These are phyloP conservation scores for Eucalyptus polybractea DNA, from an alignment of 345 rosid genomes.

Conservation along the genomic window DNA sequence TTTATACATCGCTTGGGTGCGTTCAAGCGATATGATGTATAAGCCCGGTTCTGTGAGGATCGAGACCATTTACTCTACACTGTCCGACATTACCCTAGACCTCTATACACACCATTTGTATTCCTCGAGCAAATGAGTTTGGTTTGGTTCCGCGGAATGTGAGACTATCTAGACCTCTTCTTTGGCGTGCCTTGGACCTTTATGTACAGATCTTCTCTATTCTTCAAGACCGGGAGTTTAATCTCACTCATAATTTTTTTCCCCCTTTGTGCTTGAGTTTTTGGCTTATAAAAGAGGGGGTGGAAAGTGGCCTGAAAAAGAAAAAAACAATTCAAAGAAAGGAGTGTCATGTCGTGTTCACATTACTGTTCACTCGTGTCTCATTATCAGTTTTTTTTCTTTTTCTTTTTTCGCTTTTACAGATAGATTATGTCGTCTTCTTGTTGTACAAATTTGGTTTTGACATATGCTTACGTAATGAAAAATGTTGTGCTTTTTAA, in stretches of 20 bases:
- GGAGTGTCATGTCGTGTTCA: neutral
- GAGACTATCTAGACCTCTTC: neutral
- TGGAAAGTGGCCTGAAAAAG: neutral
- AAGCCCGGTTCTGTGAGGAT: rapidly evolving
- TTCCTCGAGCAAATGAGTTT: neutral
- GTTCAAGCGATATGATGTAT: rapidly evolving
- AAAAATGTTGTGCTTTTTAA: neutral
- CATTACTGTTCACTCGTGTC: neutral
- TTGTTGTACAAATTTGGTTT: neutral
- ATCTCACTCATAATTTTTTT: neutral
- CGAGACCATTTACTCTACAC: rapidly evolving
- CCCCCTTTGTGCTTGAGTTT: neutral
- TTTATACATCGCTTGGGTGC: neutral
- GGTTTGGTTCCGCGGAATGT: neutral
- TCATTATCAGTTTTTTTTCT: neutral
- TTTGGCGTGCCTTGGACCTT: neutral
- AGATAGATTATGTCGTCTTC: neutral
- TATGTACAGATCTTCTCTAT: neutral
- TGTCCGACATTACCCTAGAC: rapidly evolving
- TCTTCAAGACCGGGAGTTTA: neutral
- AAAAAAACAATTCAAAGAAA: neutral
- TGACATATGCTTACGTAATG: neutral
- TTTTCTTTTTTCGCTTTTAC: neutral
- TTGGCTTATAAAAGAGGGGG: neutral
- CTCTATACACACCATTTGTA: rapidly evolving